Evolutionary conservation across 2,329 filamentous ascomycete genomes (phyloP), one percentile per base, ranked within the genome.

Genomic region (Aureobasidium sp.): DNA sequence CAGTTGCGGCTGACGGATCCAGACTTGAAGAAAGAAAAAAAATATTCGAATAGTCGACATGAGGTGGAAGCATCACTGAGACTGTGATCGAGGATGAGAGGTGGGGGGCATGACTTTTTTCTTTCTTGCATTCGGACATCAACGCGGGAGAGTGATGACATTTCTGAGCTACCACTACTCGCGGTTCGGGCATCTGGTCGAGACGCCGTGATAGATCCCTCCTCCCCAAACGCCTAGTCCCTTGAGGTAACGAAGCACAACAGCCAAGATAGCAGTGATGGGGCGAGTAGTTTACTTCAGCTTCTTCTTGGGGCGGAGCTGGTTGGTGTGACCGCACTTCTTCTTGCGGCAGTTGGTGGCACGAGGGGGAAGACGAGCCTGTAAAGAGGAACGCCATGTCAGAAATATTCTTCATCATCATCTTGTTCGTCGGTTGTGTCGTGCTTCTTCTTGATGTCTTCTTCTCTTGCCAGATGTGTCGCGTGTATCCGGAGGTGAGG

Each of bases 241-340:
- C 47, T 43, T 60, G 38, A 47, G 55, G 35, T 47, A 58, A 49
- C 42, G 55, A 58, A 49, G 70, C 70, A 57, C 67, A 69, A 71
- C 66, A 69, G 38, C 53, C 53, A 55, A 42, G 53, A 47, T 33
- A 38, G 55, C 42, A 43, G 43, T 49, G 54, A 38, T 57, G 42
- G 55, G 70, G 68, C 74, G 70, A 81, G 76, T 74, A 77, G 78
- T 81, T 78, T 88, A 93, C 83, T 96, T 96, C 78, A 96, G 86
- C 93, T 99, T 99, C 92, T 99, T 99, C 93, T 99, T 99, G 80
- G 94, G 94, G 82, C 94, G 90, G 78, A 99, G 90, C 87, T 99
- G 94, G 90, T 97, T 97, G 83, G 88, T 95, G 88, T 97, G 94
- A 68, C 94, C 94, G 81, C 93, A 97, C 87, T 97, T 97, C 84